Evolutionary conservation across 2,329 filamentous ascomycete species (phyloP), one percentile per base, ranked within the genome.

Genomic region (Aureobasidium subglaciale): DNA sequence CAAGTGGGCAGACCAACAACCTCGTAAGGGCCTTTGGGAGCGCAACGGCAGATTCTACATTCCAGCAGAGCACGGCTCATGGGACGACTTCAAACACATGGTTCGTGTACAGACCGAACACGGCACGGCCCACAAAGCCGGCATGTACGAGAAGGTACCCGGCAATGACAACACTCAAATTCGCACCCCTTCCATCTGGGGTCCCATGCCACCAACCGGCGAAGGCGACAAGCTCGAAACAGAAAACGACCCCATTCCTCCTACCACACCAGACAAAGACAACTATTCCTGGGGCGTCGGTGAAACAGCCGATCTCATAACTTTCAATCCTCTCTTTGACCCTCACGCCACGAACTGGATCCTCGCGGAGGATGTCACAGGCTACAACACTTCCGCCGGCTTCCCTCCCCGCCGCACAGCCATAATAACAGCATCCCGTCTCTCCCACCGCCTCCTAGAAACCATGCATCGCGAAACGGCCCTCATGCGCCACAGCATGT

Each of bases 381-480:
- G 86, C 45, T 89, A 89, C 71, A 76, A 84, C 59, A 73, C 63
- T 13, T 68, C 68, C 4, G 71, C 74, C 10, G 74, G 75, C 9
- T 74, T 78, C 2, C 84, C 85, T 0, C 86, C 87, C 0, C 84
- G 86, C 16, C 80, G 87, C 37, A 83, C 81, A 35, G 81, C 85
- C 49, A 87, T 90, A 65, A 83, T 89, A 59, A 89, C 86, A 2
- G 84, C 86, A 0, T 82, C 79, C 1, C 83, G 87, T 9, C 73
- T 90, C 30, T 86, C 82, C 25, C 79, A 82, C 22, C 79, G 85
- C 11, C 75, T 90, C 1, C 72, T 90, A 5, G 71, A 78, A 42
- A 82, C 82, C 5, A 90, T 91, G 85, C 87, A 91, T 69, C 79
- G 87, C 61, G 86, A 90, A 64, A 86, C 84, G 4, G 83, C 85